Base-by-base conservation (phyloP, 2,329 filamentous ascomycete species). In the Venturia nashicola region DNA sequence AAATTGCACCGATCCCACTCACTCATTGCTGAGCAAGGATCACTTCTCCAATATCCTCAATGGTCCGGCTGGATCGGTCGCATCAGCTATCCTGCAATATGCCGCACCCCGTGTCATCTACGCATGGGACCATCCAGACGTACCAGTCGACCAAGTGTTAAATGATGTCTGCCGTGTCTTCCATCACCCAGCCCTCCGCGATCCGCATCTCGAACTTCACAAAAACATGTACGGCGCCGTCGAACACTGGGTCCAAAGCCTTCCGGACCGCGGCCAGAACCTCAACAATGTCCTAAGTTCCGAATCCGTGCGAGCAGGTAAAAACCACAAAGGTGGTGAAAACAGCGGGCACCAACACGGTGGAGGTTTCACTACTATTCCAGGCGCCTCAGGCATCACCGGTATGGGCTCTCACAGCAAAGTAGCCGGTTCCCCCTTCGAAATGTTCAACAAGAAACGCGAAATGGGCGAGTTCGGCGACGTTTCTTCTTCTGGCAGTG, bases 171-270 rank as follows among this genome's bases (percentile, higher is more conserved):
- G 91, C 59, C 84, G 84, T 32, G 86, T 90, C 12, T 96, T 97
- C 78, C 94, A 99, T 73, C 94, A 99, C 72, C 94, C 94, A 1
- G 88, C 89, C 7, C 79, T 91, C 39, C 87, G 93, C 32, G 83
- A 94, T 69, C 86, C 89, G 63, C 79, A 81, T 64, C 78, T 89
- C 65, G 89, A 96, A 72, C 86, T 94, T 36, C 94, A 97, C 68
- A 83, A 84, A 55, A 86, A 86, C 62, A 99, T 99, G 94, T 97
- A 90, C 76, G 82, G 86, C 63, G 90, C 89, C 0, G 91, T 99
- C 2, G 83, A 89, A 70, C 81, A 83, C 65, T 99, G 93, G 93
- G 87, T 84, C 0, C 82, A 90, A 61, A 83, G 86, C 68, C 82
- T 87, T 65, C 80, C 85, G 3, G 86, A 88, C 66, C 85, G 85